Base-by-base conservation (phyloP, 257 asterid species). In the Petunia axillaris region DNA sequence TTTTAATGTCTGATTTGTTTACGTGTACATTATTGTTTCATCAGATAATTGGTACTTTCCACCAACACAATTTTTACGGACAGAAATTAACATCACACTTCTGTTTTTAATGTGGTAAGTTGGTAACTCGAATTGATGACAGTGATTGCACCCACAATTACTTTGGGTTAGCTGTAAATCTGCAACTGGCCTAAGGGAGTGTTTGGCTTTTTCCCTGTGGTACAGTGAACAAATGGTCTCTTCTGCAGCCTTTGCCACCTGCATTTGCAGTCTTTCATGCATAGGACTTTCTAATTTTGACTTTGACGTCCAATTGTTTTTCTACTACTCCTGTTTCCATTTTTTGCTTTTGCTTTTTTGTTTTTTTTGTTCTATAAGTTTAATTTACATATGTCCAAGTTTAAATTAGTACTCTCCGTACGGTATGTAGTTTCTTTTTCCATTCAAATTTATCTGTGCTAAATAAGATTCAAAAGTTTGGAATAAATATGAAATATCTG, bases 201-300 rank as follows among this genome's bases (percentile, higher is more conserved):
- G 76, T 70, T 70, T 70, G 58, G 58, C 76, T 10, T 46, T 70
- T 44, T 16, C 40, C 4, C 76, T 46, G 76, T 46, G 6, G 77
- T 58, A 46, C 10, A 5, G 5, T 2, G 35, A 71, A 48, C 60
- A 48, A 48, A 48, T 71, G 44, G 44, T 71, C 44, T 25, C 44
- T 71, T 48, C 25, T 71, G 77, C 77, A 71, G 77, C 77, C 77
- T 71, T 71, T 71, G 77, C 11, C 44, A 71, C 10, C 60, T 71
- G 60, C 25, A 10, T 71, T 48, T 71, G 77, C 77, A 71, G 77
- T 48, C 58, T 48, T 71, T 71, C 77, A 48, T 48, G 77, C 77
- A 35, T 63, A 36, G 35, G 60, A 48, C 35, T 48, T 71, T 48
- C 41, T 35, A 48, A 35, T 71, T 48, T 48, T 71, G 77, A 71